A percentile compares a stretch with the other conserved stretches of the same genome.
phyloP scores from a whole-genome alignment of 78 protist species.

The Pelomyxa schiedti region DNA sequence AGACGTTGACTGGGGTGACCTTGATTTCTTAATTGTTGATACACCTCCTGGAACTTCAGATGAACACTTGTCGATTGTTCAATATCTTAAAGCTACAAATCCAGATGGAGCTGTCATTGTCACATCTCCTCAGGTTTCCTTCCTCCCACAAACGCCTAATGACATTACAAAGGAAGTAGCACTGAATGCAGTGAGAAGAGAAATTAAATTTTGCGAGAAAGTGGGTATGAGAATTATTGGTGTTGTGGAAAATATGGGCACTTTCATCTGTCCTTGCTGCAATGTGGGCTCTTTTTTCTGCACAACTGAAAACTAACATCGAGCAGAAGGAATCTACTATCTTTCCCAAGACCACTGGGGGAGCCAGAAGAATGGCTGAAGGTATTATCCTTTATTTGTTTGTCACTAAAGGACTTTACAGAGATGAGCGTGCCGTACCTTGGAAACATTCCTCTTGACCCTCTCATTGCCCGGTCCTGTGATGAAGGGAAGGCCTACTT shows the following conservation, averaged over 20 bases:
- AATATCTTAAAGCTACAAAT: conserved; percentile 36
- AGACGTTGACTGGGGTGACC: conserved; percentile 94
- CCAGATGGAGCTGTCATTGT: conserved; percentile 88
- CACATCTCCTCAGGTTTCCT: conserved; percentile 90
- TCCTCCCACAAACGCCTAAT: not conserved
- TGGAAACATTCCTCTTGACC: conserved; percentile 55
- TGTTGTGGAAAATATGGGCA: conserved; percentile 97
- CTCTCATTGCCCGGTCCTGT: conserved; percentile 50
- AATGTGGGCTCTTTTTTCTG: not conserved
- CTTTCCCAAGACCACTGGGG: conserved; percentile 51
- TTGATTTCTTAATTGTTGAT: conserved; percentile 91
- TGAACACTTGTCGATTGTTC: conserved; percentile 92
- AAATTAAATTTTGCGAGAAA: conserved; percentile 86
- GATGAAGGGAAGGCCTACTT: conserved; percentile 57
- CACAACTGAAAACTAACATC: not conserved
- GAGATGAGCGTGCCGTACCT: conserved; percentile 38
- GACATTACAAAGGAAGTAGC: conserved; percentile 75
- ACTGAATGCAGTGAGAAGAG: conserved; percentile 82
- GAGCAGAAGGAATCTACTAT: conserved; percentile 38
- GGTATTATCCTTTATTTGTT: not conserved
- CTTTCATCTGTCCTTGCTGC: conserved; percentile 95
- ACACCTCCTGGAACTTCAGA: conserved; percentile 99
- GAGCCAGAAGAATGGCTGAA: conserved; percentile 18
- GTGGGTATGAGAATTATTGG: conserved; percentile 83
- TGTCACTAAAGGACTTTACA: not conserved